Conservation (phyloP, 306 rosid genomes). For the Vigna angularis region DNA sequence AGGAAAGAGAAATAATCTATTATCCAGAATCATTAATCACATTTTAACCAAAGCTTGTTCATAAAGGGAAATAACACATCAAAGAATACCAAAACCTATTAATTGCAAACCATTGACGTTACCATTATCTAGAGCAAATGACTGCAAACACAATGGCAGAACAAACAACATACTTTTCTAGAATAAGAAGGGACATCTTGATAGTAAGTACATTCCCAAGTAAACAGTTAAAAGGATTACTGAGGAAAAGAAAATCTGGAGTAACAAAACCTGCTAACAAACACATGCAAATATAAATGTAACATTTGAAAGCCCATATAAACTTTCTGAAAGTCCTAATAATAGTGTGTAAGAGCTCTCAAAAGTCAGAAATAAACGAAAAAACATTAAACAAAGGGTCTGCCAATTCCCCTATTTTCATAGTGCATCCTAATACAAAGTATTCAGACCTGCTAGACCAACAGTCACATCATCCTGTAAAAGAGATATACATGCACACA, state of each 20-base stretch:
- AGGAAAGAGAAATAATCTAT: no score
- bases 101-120: no score
- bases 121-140: no score
- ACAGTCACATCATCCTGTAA: conserved; percentile 55
- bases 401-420: conserved; percentile 43
- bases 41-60: no score
- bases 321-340: conserved; percentile 50
- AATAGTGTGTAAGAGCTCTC: conserved; percentile 52
- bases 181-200: conserved; percentile 20
- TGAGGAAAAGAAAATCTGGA: no score
- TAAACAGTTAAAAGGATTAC: background rate
- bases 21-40: no score
- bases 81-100: no score
- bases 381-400: conserved; percentile 50
- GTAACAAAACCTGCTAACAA: no score
- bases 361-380: conserved; percentile 49
- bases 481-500: background rate
- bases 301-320: conserved; percentile 53
- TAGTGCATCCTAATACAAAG: conserved; percentile 36
- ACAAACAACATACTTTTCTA: background rate
- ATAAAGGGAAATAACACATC: no score
- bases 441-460: conserved; percentile 45
- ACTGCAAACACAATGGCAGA: conserved; percentile 2
- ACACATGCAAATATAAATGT: background rate
- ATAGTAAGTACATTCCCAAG: conserved; percentile 28